Evolutionary conservation across 805 yeast species (phyloP).

Genomic region (Huiozyma sinensis): DNA sequence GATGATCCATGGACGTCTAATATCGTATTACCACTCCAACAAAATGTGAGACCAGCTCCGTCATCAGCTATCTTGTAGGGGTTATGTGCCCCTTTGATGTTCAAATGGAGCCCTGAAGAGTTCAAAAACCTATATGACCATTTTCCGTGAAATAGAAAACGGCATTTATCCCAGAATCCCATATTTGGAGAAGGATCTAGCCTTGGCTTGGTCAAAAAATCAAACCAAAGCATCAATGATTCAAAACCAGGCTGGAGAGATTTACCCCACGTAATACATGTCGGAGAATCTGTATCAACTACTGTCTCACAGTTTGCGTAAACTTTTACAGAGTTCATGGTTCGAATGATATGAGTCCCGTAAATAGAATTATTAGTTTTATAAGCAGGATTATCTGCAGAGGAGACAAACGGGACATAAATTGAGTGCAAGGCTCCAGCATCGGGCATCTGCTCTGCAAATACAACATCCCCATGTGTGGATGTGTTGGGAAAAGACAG

Average conservation of each 20-base stretch:
- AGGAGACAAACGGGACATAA: conserved; percentile 51
- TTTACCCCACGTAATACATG: conserved; percentile 53
- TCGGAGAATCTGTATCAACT: conserved; percentile 37
- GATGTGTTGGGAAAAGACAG: conserved; percentile 35
- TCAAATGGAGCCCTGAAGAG: conserved; percentile 43
- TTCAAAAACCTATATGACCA: conserved; percentile 37
- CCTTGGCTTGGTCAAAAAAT: conserved; percentile 59
- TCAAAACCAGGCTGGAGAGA: conserved; percentile 50
- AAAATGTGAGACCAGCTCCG: conserved; percentile 53
- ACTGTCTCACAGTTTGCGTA: conserved; percentile 39
- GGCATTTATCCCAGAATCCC: conserved; percentile 65
- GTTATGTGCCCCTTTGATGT: conserved; percentile 48
- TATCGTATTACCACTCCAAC: conserved; percentile 48
- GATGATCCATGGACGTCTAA: conserved; percentile 42
- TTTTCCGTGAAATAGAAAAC: conserved; percentile 44
- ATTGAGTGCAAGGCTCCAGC: conserved; percentile 37
- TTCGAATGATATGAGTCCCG: conserved; percentile 48
- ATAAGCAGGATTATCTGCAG: conserved; percentile 28
- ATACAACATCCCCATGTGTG: conserved; percentile 39
- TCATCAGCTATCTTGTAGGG: conserved; percentile 50
- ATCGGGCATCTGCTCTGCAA: conserved; percentile 45
- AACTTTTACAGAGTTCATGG: conserved; percentile 52
- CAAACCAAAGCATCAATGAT: conserved; percentile 54
- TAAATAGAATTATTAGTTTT: conserved; percentile 38
- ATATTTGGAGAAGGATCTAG: conserved; percentile 51